Evolutionary conservation across 139 green algal species (phyloP).

Genomic region (Trebouxia sp.): DNA sequence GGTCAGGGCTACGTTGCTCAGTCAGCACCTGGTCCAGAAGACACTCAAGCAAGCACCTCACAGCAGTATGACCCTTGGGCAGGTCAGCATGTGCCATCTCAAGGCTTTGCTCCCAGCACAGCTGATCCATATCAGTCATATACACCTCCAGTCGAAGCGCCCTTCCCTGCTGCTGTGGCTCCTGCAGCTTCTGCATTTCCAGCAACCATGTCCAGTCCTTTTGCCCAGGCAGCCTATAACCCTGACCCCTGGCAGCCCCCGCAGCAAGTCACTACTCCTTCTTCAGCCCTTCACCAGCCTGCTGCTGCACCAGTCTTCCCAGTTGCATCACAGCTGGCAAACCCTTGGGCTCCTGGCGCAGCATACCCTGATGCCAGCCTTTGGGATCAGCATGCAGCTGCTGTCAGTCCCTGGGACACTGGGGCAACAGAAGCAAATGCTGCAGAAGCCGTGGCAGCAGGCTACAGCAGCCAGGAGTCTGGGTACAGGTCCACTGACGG

Average conservation of each 20-base stretch:
- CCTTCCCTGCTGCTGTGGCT: not conserved
- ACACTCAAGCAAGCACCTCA: not conserved
- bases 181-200: not conserved
- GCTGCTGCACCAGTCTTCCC: not conserved
- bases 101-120: not conserved
- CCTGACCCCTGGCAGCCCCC: not conserved
- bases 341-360: not conserved
- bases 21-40: no score
- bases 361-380: not conserved
- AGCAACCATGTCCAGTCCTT: not conserved
- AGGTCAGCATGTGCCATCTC: slow-evolving; percentile 9
- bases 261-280: not conserved
- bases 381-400: not conserved
- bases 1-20: no score
- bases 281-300: not conserved
- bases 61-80: slow-evolving; percentile 1
- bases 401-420: not conserved
- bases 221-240: not conserved
- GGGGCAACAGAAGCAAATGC: not conserved
- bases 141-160: no score
- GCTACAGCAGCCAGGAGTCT: not conserved
- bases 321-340: not conserved
- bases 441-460: not conserved
- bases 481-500: not conserved
- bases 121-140: not conserved